Percentiles rank a stretch among this genome's conserved stretches.
Evolutionary conservation across 306 rosid genomes (phyloP).

Genomic region (Dryas drummondii): DNA sequence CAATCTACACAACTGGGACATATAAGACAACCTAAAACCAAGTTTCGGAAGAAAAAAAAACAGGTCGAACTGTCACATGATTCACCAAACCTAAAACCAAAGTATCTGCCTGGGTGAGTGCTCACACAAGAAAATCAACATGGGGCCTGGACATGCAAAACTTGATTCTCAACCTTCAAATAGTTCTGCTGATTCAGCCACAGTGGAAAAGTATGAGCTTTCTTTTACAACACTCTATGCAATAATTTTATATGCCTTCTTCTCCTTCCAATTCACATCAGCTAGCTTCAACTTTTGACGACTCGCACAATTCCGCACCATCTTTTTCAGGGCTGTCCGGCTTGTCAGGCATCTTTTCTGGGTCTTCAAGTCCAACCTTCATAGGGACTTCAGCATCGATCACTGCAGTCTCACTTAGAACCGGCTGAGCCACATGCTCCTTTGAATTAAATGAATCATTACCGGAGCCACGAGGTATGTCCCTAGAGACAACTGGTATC

Average conservation of each 20-base stretch:
- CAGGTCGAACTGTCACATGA: background rate
- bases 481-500: constrained; percentile 35
- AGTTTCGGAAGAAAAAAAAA: background rate
- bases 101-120: background rate
- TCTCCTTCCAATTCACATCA: background rate
- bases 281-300: constrained; percentile 8
- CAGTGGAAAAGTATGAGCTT: background rate
- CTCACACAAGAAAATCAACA: background rate
- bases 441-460: constrained; percentile 29
- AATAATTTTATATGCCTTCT: background rate
- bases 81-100: constrained; percentile 4
- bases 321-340: background rate
- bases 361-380: constrained; percentile 13
- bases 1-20: background rate
- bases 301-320: background rate
- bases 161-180: background rate
- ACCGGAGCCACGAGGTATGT: background rate
- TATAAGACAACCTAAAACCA: background rate
- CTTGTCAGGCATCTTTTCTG: background rate
- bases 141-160: background rate
- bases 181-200: background rate
- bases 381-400: constrained; percentile 20
- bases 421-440: constrained; percentile 32
- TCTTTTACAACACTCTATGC: background rate
- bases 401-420: constrained; percentile 20